Evolutionary conservation across 495 filamentous ascomycete genomes (phyloP).

Genomic region (Parathielavia hyrcaniae): DNA sequence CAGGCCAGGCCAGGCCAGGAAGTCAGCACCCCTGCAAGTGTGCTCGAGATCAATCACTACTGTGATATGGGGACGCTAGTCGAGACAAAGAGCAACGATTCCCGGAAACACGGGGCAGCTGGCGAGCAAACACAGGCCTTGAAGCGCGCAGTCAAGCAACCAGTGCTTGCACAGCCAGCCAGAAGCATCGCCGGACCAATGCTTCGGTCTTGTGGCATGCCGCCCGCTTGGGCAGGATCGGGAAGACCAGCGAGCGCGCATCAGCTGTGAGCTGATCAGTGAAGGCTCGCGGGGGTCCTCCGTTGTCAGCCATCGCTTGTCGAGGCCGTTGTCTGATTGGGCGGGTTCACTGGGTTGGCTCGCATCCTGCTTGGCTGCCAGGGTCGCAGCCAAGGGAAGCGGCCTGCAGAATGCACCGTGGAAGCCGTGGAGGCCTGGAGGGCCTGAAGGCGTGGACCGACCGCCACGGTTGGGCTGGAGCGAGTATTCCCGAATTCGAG

Average conservation of each 20-base stretch:
- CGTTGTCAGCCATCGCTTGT: constrained; percentile 3
- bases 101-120: not conserved
- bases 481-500: not conserved
- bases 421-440: too few species aligned
- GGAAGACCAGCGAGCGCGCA: too few species aligned
- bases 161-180: not conserved
- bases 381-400: not conserved
- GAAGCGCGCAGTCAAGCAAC: constrained; percentile 6
- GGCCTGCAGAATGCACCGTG: not conserved
- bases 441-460: not conserved
- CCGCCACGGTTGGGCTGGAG: constrained; percentile 2
- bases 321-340: constrained; percentile 1
- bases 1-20: not conserved
- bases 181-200: constrained; percentile 10
- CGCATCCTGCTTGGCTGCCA: constrained; percentile 1
- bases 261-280: not conserved
- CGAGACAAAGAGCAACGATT: constrained; percentile 4
- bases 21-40: not conserved
- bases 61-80: not conserved
- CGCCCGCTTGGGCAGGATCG: not conserved
- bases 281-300: not conserved
- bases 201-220: not conserved
- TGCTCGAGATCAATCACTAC: not conserved
- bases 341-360: not conserved
- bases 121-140: constrained; percentile 8